phyloP scores from a whole-genome alignment of 768 basidiomycete genomes.

The Amanita exitialis region DNA sequence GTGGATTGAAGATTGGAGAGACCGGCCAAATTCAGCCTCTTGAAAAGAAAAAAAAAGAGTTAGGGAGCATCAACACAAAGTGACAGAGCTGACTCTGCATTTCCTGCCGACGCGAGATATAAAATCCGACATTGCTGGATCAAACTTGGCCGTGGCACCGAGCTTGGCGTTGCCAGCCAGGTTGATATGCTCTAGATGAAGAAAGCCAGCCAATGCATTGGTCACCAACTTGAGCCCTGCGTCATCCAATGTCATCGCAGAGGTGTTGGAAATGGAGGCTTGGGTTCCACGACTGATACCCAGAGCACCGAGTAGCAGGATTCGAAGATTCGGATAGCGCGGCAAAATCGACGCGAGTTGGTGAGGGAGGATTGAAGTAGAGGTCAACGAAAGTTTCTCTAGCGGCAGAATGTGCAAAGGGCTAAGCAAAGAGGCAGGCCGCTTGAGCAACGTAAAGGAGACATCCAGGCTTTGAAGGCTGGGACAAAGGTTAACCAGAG shows the following conservation, averaged over 20 bases:
- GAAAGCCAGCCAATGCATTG: constrained; percentile 22
- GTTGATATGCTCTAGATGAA: constrained; percentile 39
- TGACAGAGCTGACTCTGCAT: constrained; percentile 35
- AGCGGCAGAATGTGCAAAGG: constrained; percentile 23
- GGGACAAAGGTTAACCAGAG: constrained; percentile 36
- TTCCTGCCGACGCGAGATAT: constrained; percentile 43
- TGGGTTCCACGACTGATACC: constrained; percentile 36
- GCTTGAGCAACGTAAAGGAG: constrained; percentile 42
- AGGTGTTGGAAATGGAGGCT: constrained; percentile 32
- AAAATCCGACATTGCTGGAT: constrained; percentile 32
- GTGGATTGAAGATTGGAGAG: constrained; percentile 39
- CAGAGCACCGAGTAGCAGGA: constrained; percentile 48
- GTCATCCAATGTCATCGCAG: constrained; percentile 50
- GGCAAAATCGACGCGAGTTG: constrained; percentile 32
- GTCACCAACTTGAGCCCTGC: constrained; percentile 33
- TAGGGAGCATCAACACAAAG: neutral
- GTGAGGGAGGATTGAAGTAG: constrained; percentile 30
- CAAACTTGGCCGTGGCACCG: constrained; percentile 24
- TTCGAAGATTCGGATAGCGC: constrained; percentile 30
- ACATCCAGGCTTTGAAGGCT: constrained; percentile 46
- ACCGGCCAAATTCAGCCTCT: constrained; percentile 53
- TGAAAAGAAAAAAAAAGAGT: neutral
- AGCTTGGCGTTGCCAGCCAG: constrained; percentile 59
- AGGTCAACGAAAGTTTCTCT: constrained; percentile 58
- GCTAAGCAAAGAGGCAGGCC: constrained; percentile 4